Conservation (phyloP, 352 stramenopile species). For the Phytophthora citrophthora region DNA sequence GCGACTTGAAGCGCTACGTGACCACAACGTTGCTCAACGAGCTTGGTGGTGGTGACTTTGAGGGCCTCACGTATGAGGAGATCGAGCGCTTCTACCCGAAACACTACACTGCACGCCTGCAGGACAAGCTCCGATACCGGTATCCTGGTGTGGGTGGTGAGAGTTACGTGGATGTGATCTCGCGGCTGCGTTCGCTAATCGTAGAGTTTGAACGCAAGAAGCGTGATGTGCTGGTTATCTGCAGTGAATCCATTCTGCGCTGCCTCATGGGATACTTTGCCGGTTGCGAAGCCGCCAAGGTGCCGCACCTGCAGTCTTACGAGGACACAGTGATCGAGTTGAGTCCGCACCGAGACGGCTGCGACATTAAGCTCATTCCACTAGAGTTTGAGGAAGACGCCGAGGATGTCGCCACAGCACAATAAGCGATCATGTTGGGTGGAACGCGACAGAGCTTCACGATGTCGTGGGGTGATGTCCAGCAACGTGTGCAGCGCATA, state of each 20-base stretch:
- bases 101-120: conserved; percentile 81
- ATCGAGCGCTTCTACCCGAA: conserved; percentile 88
- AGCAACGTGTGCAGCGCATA: conserved; percentile 18
- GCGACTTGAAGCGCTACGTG: conserved; percentile 79
- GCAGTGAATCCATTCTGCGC: conserved; percentile 78
- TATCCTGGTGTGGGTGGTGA: conserved; percentile 92
- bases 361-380: conserved; percentile 84
- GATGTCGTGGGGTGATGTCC: conserved; percentile 14
- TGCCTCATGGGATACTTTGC: conserved; percentile 86
- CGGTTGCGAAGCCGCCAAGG: conserved; percentile 71
- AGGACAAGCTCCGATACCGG: conserved; percentile 93
- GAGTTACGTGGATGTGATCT: conserved; percentile 95
- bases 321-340: conserved; percentile 80
- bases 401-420: conserved; percentile 22
- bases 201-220: conserved; percentile 94
- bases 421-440: conserved; percentile 21
- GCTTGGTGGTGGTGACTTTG: conserved; percentile 90
- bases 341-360: conserved; percentile 82
- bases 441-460: neutral
- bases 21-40: conserved; percentile 93
- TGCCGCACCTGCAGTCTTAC: conserved; percentile 76
- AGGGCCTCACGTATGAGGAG: conserved; percentile 88
- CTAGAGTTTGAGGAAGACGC: conserved; percentile 61
- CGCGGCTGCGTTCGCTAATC: conserved; percentile 89
- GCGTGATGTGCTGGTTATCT: conserved; percentile 87